Base-by-base conservation (phyloP, 1,284 basidiomycete genomes). In the Peniophora sp. region DNA sequence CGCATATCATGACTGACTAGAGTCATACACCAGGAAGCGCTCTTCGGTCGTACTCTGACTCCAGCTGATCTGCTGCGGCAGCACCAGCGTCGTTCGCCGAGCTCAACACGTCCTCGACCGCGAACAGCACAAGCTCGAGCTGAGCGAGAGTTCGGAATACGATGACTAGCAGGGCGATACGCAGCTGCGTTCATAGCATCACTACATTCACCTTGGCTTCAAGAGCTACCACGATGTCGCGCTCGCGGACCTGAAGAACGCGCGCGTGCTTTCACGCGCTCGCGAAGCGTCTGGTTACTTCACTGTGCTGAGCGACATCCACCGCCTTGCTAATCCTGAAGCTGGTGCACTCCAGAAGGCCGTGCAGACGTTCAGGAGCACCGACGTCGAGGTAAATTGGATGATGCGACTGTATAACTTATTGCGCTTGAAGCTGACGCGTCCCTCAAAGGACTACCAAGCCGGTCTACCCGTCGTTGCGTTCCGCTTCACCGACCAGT, bases 31-130 rank as follows among this genome's bases (percentile, higher is more conserved):
- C n/a, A 95, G 92, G 93, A 97, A 76, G 86, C 89, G 0, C 82
- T 97, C 42, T 99, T 99, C 66, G 96, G 96, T 9, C 85, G 92
- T 47, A 83, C 90, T 3, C 82, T 97, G 51, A 97, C 96, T 24
- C 97, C 96, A 15, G 95, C 96, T 24, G 96, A 99, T 70, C 85
- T 94, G 53, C 77, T 99, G 55, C 85, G 96, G 51, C 92, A 97
- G 68, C 94, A 99, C 68, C 96, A 99, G 66, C 86, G 96, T 83
- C 93, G 2, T 82, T 99, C 48, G 89, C 93, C 47, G 98, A 66
- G 96, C 97, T 11, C 94, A 97, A 69, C 85, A 96, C 47, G 96
- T 99, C 68, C 85, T 99, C 46, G 96, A 99, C 67, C 82, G 97
- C 52, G 96, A 99, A 70, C 85, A 93, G 52, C 76, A 79, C 37